Evolutionary conservation across 2,329 filamentous ascomycete species (phyloP), one percentile per base, ranked within the genome.

Genomic region (Macrophomina phaseolina): DNA sequence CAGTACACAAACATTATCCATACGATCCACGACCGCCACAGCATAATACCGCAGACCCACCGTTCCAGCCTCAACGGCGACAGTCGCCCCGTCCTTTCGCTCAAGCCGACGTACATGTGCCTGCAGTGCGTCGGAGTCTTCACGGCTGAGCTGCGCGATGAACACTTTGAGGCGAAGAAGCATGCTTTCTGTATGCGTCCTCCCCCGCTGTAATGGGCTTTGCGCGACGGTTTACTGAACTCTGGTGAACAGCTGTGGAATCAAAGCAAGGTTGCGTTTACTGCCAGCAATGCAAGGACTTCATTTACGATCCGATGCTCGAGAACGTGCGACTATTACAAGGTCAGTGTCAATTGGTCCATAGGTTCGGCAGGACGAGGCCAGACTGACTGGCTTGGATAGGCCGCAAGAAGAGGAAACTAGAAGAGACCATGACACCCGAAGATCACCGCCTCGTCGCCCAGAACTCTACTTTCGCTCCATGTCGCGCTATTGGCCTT

Each of bases 401-500:
- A 40, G 58, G 64, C 69, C 71, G 84, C 69, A 90, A 90, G 69
- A 94, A 94, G 81, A 86, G 91, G 70, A 93, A 93, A 75, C 86
- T 89, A 69, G 89, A 92, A 72, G 91, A 93, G 87, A 90, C 73
- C 67, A 81, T 75, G 14, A 77, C 73, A 61, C 71, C 76, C 67
- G 91, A 94, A 67, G 91, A 94, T 69, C 88, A 92, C 67, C 85
- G 88, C 65, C 93, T 92, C 72, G 90, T 97, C 70, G 86, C 89
- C 48, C 85, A 85, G 68, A 96, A 97, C 75, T 94, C 93, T 12
- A 90, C 87, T 34, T 87, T 89, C 67, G 90, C 92, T 6, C 91
- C 93, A 12, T 97, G 94, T 76, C 89, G 92, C 66, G 93, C 93
- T 18, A 93, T 91, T 71, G 94, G 95, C 9, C 87, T 97, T 46